A percentile compares a stretch with the other conserved stretches of the same genome.
Evolutionary conservation across 768 basidiomycete genomes (phyloP).

Genomic region (Suillus weaverae): DNA sequence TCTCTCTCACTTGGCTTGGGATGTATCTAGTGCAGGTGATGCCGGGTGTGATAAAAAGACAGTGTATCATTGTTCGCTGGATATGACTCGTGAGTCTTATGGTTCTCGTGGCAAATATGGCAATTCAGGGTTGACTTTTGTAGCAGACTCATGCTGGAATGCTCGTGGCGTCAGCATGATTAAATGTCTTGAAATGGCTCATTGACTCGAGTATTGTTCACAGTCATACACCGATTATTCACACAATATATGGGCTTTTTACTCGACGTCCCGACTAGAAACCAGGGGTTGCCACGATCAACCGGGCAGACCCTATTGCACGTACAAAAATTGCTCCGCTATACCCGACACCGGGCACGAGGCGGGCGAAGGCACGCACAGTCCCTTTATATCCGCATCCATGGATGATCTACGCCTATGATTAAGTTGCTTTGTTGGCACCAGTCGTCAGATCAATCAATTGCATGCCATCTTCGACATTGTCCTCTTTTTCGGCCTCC

Average conservation of each 20-base stretch:
- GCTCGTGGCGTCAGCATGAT: no score
- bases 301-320: not conserved
- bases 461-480: not conserved
- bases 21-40: not conserved
- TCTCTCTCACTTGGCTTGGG: not conserved
- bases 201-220: not conserved
- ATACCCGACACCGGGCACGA: not conserved
- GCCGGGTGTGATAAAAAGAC: not conserved
- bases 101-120: not conserved
- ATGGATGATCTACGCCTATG: not conserved
- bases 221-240: not conserved
- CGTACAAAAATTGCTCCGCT: not conserved
- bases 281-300: not conserved
- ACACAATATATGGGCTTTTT: not conserved
- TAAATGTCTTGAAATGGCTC: not conserved
- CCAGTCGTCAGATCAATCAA: not conserved
- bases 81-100: not conserved
- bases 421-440: slow-evolving; percentile 1
- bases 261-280: not conserved
- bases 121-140: not conserved
- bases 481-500: not conserved
- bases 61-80: slow-evolving; percentile 1
- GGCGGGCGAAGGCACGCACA: not conserved
- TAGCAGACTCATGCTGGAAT: not conserved
- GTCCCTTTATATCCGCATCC: not conserved